These are phyloP conservation scores for Skeletonema grethae DNA, from an alignment of 108 stramenopile genomes.

Conservation along the genomic window DNA sequence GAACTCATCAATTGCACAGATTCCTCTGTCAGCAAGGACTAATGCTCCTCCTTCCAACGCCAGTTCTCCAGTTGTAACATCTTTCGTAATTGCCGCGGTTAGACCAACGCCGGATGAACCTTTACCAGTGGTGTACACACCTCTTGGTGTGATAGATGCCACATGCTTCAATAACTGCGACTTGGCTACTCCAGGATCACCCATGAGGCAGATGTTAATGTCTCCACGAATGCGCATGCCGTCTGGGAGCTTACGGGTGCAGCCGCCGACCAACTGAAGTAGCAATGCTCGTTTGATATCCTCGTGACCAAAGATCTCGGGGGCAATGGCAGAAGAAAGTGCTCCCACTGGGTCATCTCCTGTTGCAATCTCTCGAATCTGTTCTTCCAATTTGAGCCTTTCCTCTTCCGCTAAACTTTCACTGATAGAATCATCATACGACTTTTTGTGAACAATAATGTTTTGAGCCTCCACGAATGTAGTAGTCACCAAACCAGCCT, in stretches of 20 bases:
- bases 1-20: constrained; percentile 99
- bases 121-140: constrained; percentile 99
- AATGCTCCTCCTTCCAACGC: constrained; percentile 98
- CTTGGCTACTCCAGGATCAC: constrained; percentile 99
- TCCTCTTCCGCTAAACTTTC: constrained; percentile 59
- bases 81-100: constrained; percentile 96
- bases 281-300: constrained; percentile 97
- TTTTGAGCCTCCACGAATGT: constrained; percentile 90
- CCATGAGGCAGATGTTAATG: constrained; percentile 98
- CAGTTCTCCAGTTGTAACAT: constrained; percentile 94
- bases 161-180: constrained; percentile 98
- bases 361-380: constrained; percentile 62
- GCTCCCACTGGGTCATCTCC: constrained; percentile 81
- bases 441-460: constrained; percentile 89
- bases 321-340: constrained; percentile 89
- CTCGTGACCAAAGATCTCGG: constrained; percentile 98
- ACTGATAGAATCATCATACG: constrained; percentile 89
- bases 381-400: constrained; percentile 48
- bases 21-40: constrained; percentile 97
- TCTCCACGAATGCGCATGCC: constrained; percentile 98
- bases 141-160: constrained; percentile 92
- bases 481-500: constrained; percentile 93
- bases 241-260: constrained; percentile 89
- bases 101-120: constrained; percentile 98
- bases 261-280: constrained; percentile 95